Percentiles rank a stretch among this genome's conserved stretches.
Conservation (phyloP, 2,329 filamentous ascomycete species). For the Verticillium nonalfalfae region DNA sequence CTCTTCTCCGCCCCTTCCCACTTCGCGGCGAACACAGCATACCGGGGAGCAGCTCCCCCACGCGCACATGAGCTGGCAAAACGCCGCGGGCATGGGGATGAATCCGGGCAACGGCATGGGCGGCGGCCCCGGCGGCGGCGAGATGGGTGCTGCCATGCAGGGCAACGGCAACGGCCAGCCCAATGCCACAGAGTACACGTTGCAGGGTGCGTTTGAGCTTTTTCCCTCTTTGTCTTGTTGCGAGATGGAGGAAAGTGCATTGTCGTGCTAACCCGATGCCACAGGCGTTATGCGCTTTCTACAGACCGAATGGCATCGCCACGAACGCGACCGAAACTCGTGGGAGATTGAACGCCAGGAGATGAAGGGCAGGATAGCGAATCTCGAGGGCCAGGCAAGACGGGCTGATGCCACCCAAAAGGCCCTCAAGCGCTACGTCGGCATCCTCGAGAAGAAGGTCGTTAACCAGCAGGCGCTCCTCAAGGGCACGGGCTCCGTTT, state of each 20-base stretch:
- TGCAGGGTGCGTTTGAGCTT: constrained; percentile 37
- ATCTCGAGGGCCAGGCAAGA: constrained; percentile 82
- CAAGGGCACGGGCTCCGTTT: constrained; percentile 43
- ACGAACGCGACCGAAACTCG: constrained; percentile 93
- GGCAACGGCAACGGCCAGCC: constrained; percentile 42
- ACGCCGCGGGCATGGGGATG: constrained; percentile 30
- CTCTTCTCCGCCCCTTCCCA: background rate
- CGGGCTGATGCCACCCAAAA: constrained; percentile 85
- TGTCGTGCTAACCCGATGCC: background rate
- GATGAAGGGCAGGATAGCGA: constrained; percentile 96
- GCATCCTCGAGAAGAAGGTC: constrained; percentile 81
- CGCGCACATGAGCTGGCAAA: constrained; percentile 27
- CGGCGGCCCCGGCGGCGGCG: constrained; percentile 33
- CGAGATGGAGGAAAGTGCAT: background rate
- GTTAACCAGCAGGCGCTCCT: constrained; percentile 73
- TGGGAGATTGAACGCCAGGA: constrained; percentile 99
- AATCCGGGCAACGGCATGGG: constrained; percentile 34
- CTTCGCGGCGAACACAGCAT: background rate
- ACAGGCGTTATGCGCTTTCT: constrained; percentile 97
- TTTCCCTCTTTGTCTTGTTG: background rate
- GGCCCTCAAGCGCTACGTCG: constrained; percentile 82
- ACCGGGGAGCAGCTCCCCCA: constrained; percentile 7
- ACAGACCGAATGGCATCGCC: constrained; percentile 97
- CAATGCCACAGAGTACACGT: constrained; percentile 55
- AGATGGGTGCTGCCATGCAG: constrained; percentile 31